A percentile compares a stretch with the other conserved stretches of the same genome.
Conservation (phyloP, 2,329 filamentous ascomycete genomes). For the Alternaria sp. region DNA sequence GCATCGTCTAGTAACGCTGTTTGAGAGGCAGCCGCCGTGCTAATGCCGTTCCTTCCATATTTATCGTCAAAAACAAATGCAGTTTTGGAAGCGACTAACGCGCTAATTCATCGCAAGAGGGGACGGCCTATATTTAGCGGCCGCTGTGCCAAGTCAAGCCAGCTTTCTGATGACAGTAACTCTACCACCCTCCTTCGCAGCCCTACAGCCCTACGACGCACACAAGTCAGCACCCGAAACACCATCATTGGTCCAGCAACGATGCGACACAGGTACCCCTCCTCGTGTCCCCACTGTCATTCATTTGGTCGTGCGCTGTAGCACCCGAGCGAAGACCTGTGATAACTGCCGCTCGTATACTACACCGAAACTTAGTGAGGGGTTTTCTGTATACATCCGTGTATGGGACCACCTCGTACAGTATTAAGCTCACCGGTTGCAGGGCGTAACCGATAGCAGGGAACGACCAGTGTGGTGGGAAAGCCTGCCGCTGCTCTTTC, state of each 20-base stretch:
- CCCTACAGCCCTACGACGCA: slow-evolving; percentile 35
- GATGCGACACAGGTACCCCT: slow-evolving; percentile 23
- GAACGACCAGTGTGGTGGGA: slow-evolving; percentile 20
- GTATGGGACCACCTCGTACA: slow-evolving; percentile 11
- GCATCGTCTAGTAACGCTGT: background rate
- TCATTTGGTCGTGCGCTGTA: slow-evolving; percentile 15
- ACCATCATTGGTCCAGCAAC: slow-evolving; percentile 14
- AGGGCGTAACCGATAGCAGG: slow-evolving; percentile 19
- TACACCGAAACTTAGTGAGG: slow-evolving; percentile 13
- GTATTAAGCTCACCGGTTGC: slow-evolving; percentile 18
- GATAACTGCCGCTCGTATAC: slow-evolving; percentile 20
- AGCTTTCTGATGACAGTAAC: slow-evolving; percentile 25
- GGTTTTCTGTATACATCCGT: slow-evolving; percentile 4
- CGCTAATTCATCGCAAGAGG: slow-evolving; percentile 6
- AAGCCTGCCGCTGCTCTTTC: slow-evolving; percentile 9
- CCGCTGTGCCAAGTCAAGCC: slow-evolving; percentile 18
- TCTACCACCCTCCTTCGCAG: slow-evolving; percentile 7
- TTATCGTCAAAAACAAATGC: slow-evolving; percentile 14
- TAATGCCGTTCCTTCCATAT: slow-evolving; percentile 17
- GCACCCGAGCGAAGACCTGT: slow-evolving; percentile 13
- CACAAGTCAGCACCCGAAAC: slow-evolving; percentile 8
- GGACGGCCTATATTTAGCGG: slow-evolving; percentile 38
- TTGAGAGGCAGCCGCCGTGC: slow-evolving; percentile 14
- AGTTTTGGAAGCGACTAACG: background rate
- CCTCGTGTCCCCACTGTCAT: slow-evolving; percentile 16